Evolutionary conservation across 2,329 filamentous ascomycete genomes (phyloP), one percentile per base, ranked within the genome.

Genomic region (Ascocoryne sarcoides): DNA sequence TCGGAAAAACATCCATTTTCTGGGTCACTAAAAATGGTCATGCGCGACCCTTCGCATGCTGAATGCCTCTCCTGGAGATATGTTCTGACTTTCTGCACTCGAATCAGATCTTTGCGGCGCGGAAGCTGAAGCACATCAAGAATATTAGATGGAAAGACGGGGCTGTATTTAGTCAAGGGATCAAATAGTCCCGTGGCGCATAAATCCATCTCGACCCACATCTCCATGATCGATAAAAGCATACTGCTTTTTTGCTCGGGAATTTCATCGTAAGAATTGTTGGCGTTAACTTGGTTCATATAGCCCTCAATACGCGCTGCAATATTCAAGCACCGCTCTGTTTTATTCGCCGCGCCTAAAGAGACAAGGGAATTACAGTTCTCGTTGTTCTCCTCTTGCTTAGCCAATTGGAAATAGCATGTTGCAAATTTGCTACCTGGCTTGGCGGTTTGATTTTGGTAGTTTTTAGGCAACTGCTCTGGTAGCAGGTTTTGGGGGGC

Each of bases 161-260:
- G 73, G 10, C 70, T 62, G 37, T 70, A 78, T 0, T 73, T 58
- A 0, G 37, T 30, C 0, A 84, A 56, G 0, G 80, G 52, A 0
- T 68, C 67, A 36, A 64, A 75, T 0, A 46, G 44, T 0, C 32
- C 10, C 0, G 63, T 56, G 0, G 70, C 69, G 12, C 51, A 55
- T 9, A 59, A 47, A 45, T 84, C 80, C 54, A 82, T 66, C 1
- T 53, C 49, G 2, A 71, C 54, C 79, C 78, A 84, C 0, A 79
- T 46, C 36, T 75, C 69, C 51, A 82, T 67, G 0, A 76, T 30
- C 5, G 60, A 65, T 1, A 84, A 61, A 0, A 82, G 55, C 49
- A 72, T 65, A 0, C 58, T 40, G 18, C 75, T 77, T 48, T 66
- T 69, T 15, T 71, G 65, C 37, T 73, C 69, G 0, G 68, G 62